Conservation (phyloP, 176 grass and related monocot species). For the Urochloa ruziziensis region DNA sequence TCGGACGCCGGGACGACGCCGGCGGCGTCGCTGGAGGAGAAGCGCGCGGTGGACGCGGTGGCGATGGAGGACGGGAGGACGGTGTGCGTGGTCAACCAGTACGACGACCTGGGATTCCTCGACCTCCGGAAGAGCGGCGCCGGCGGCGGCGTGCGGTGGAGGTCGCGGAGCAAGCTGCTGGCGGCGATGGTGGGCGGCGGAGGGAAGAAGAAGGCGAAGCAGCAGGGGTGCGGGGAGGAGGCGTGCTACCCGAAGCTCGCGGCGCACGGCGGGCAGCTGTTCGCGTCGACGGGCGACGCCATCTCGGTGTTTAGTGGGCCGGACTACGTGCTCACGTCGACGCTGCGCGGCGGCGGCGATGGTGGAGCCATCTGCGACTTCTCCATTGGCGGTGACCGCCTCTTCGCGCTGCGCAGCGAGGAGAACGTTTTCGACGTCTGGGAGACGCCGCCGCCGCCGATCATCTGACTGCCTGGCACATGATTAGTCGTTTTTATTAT, state of each 20-base stretch:
- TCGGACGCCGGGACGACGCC: conserved; percentile 55
- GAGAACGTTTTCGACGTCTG: conserved; percentile 90
- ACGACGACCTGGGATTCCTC: conserved; percentile 83
- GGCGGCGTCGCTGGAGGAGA: conserved; percentile 59
- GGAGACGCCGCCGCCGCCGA: conserved; percentile 66
- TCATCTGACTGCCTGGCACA: conserved; percentile 43
- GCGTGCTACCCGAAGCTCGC: conserved; percentile 88
- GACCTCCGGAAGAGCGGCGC: conserved; percentile 55
- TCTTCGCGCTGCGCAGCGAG: conserved; percentile 76
- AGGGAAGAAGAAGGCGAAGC: too few species aligned
- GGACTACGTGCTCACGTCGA: conserved; percentile 68
- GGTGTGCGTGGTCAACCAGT: conserved; percentile 75
- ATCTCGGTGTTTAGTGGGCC: conserved; percentile 83
- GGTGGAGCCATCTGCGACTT: conserved; percentile 87
- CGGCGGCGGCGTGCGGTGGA: conserved; percentile 65
- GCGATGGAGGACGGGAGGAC: conserved; percentile 54
- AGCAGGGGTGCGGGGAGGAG: conserved; percentile 48
- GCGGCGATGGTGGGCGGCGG: conserved; percentile 25
- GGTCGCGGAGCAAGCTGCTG: conserved; percentile 82
- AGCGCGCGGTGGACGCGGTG: conserved; percentile 71
- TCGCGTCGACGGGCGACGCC: conserved; percentile 66
- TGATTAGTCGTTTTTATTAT: not conserved
- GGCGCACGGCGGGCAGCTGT: conserved; percentile 69
- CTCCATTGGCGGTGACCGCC: conserved; percentile 69
- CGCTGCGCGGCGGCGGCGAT: conserved; percentile 47